A percentile compares a stretch with the other conserved stretches of the same genome.
These are phyloP conservation scores for Microbotryomycetes sp. DNA, from an alignment of 1,284 basidiomycete species.

Conservation along the genomic window DNA sequence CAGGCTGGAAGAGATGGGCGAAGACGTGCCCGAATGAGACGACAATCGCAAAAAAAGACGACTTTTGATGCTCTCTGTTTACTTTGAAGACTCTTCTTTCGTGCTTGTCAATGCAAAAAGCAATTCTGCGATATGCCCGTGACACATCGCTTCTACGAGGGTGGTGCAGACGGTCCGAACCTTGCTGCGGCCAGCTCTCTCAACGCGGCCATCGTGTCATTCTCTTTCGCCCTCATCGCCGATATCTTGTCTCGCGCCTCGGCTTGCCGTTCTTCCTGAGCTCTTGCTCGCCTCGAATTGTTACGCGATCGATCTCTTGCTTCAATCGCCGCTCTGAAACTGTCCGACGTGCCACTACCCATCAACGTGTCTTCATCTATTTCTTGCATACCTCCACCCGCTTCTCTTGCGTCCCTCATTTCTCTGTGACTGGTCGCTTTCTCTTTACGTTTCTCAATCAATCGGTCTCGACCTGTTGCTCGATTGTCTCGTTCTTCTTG, in stretches of 20 bases:
- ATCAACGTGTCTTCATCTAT: conserved; percentile 21
- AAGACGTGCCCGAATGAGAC: too few relatives aligned
- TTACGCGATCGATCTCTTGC: conserved; percentile 9
- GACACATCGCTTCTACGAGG: too few relatives aligned
- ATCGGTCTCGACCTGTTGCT: conserved; percentile 27
- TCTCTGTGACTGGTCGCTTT: conserved; percentile 10
- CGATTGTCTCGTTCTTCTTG: conserved; percentile 23
- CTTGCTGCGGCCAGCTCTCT: conserved; percentile 21
- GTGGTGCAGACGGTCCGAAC: conserved; percentile 10
- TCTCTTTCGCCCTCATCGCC: conserved; percentile 16
- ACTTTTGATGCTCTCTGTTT: too few relatives aligned
- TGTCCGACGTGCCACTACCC: conserved; percentile 5
- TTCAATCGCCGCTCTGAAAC: conserved; percentile 20
- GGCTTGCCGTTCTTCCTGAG: background rate
- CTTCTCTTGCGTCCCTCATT: conserved; percentile 12
- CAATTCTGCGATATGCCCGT: too few relatives aligned
- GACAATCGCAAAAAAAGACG: too few relatives aligned
- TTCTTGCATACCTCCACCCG: conserved; percentile 16
- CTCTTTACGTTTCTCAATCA: conserved; percentile 24
- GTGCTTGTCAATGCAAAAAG: too few relatives aligned
- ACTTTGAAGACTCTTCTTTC: too few relatives aligned
- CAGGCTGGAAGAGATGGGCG: background rate
- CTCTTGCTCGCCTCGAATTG: conserved; percentile 6
- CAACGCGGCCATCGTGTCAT: conserved; percentile 29
- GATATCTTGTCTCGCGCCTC: conserved; percentile 14